A percentile compares a stretch with the other conserved stretches of the same genome.
Conservation (phyloP, 169 alveolate genomes). For the Eimeria nieschulzi region DNA sequence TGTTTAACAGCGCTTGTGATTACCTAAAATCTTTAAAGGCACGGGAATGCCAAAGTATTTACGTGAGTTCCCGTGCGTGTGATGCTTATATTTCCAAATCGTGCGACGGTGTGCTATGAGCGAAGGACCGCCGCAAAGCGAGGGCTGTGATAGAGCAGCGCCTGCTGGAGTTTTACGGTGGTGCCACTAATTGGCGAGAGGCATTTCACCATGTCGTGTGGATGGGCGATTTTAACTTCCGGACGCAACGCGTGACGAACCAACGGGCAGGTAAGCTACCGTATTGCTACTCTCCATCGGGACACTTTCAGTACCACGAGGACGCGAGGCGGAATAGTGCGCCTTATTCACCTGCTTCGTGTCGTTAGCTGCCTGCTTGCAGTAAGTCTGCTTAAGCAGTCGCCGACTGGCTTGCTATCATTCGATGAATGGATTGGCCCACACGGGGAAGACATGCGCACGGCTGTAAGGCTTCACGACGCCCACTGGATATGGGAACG, state of each 20-base stretch:
- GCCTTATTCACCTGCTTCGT: too few relatives aligned
- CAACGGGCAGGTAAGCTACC: constrained; percentile 74
- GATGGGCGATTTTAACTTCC: constrained; percentile 88
- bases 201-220: constrained; percentile 88
- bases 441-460: not conserved
- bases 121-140: constrained; percentile 80
- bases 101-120: too few relatives aligned
- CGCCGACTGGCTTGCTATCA: not conserved
- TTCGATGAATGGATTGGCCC: constrained; percentile 6
- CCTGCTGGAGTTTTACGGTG: constrained; percentile 81
- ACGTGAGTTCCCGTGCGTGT: too few relatives aligned
- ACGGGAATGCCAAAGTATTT: too few relatives aligned
- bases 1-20: too few relatives aligned
- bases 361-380: not conserved
- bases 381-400: constrained; percentile 17
- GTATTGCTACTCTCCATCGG: too few relatives aligned
- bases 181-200: constrained; percentile 79
- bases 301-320: too few relatives aligned
- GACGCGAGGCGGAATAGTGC: too few relatives aligned
- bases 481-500: too few relatives aligned
- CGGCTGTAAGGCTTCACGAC: not conserved
- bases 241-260: constrained; percentile 76
- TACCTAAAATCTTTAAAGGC: too few relatives aligned
- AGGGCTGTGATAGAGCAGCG: constrained; percentile 78
- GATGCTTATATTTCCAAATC: too few relatives aligned